Conservation (phyloP, 768 basidiomycete species). For the Naganishia kalamii region DNA sequence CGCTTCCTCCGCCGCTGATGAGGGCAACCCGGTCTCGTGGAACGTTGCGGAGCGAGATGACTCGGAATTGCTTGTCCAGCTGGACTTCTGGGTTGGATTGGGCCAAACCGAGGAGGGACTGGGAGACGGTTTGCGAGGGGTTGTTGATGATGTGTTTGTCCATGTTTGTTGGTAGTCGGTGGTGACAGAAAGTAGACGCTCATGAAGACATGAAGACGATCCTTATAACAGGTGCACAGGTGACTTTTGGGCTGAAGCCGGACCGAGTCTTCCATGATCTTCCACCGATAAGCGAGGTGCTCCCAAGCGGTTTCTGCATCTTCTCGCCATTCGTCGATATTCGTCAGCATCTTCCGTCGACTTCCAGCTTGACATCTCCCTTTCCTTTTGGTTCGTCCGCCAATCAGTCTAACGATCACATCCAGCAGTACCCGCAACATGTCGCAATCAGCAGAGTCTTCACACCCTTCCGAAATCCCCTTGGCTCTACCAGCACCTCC, state of each 20-base stretch:
- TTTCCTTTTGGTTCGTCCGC: not conserved
- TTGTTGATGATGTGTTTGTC: constrained; percentile 74
- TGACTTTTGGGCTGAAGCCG: not conserved
- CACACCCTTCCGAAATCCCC: not conserved
- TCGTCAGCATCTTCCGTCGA: not conserved
- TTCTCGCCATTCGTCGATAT: not conserved
- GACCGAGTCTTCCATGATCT: not conserved
- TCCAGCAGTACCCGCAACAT: not conserved
- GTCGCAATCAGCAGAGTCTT: not conserved
- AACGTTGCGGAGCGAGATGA: constrained; percentile 18
- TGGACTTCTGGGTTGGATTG: constrained; percentile 62
- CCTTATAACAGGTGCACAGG: too few species aligned
- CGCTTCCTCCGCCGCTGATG: constrained; percentile 46
- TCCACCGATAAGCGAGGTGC: constrained; percentile 5
- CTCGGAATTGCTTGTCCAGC: constrained; percentile 53
- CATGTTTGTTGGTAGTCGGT: not conserved
- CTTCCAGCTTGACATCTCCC: not conserved
- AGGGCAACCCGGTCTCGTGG: constrained; percentile 23
- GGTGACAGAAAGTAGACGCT: not conserved
- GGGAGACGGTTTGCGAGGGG: constrained; percentile 63
- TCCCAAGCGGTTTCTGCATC: not conserved
- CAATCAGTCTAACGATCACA: not conserved
- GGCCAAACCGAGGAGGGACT: constrained; percentile 66
- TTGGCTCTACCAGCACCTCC: constrained; percentile 18
- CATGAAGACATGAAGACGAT: not conserved